Base-by-base conservation (phyloP, 1,284 basidiomycete species). In the Porogramme epimiltina region DNA sequence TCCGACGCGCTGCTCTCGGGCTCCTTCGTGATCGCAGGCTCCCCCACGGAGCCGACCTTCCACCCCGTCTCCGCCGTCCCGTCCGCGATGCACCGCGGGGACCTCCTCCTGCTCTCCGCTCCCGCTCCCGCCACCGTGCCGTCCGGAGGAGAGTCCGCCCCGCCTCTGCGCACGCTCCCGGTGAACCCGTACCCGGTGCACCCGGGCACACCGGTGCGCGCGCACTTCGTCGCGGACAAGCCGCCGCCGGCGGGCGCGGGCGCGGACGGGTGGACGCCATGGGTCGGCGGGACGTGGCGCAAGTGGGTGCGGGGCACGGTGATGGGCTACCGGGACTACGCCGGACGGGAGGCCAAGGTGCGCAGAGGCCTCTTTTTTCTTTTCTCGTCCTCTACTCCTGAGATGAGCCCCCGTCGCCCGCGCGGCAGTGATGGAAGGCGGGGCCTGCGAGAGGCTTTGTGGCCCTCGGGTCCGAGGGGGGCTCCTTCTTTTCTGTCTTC, bases 161-260 rank as follows among this genome's bases (percentile, higher is more conserved):
- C 34, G 34, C 16, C 13, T 9, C 48, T 78, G 16, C 70, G 71
- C 13, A 74, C 82, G 0, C 75, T 89, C 0, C 85, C 87, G 1
- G 72, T 90, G 19, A 87, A 83, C 15, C 87, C 84, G 1, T 90
- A 89, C 63, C 87, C 87, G 0, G 78, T 76, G 2, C 76, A 75
- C 0, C 68, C 72, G 3, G 77, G 76, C 18, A 76, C 80, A 1
- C 56, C 69, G 2, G 73, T 89, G 16, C 74, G 73, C 13, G 79
- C 81, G 5, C 83, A 85, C 57, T 80, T 84, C 52, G 80, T 87
- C 47, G 67, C 70, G 9, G 71, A 79, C 51, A 66, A 67, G 33
- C 69, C 68, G 58, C 34, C 34, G 5, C 80, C 72, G 2, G 20
- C 47, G 19, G 16, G 56, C 5, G 20, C 52, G 4, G 62, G 65